phyloP scores from a whole-genome alignment of 2,329 filamentous ascomycete species.

The Beauveria sp. region DNA sequence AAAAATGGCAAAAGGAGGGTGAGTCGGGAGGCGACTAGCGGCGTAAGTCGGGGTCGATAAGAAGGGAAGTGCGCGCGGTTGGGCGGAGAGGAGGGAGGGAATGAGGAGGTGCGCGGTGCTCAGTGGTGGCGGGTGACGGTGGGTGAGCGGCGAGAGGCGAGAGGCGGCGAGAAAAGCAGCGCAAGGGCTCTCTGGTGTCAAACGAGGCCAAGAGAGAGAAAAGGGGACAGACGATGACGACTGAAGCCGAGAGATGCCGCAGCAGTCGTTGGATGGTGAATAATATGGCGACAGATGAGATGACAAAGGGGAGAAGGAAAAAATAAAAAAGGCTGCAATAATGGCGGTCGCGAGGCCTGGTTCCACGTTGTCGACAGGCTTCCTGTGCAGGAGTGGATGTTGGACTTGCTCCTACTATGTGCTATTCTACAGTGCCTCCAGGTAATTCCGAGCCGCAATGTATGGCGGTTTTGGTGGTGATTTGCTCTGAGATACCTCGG shows the following conservation, averaged over 20 bases:
- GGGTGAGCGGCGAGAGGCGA: background rate
- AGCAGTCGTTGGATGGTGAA: background rate
- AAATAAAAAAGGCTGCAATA: background rate
- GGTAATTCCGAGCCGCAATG: no score
- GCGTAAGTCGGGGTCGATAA: background rate
- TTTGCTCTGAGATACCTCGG: no score
- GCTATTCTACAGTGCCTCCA: no score
- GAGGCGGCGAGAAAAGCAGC: background rate
- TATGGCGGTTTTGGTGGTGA: no score
- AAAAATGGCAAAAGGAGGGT: background rate
- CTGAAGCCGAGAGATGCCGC: background rate
- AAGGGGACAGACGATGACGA: background rate
- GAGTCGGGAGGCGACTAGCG: background rate
- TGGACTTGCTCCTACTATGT: background rate
- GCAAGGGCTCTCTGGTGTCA: background rate
- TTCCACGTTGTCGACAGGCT: background rate
- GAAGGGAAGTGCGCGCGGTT: background rate
- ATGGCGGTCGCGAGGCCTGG: conserved; percentile 1
- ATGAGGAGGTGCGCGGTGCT: background rate
- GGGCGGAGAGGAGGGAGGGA: conserved; percentile 4
- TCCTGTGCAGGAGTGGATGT: no score
- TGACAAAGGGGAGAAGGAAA: background rate
- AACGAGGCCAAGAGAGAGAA: background rate
- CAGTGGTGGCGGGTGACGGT: background rate
- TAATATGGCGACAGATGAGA: background rate